Base-by-base conservation (phyloP, 1,284 basidiomycete species). In the Trichosporon sp. region DNA sequence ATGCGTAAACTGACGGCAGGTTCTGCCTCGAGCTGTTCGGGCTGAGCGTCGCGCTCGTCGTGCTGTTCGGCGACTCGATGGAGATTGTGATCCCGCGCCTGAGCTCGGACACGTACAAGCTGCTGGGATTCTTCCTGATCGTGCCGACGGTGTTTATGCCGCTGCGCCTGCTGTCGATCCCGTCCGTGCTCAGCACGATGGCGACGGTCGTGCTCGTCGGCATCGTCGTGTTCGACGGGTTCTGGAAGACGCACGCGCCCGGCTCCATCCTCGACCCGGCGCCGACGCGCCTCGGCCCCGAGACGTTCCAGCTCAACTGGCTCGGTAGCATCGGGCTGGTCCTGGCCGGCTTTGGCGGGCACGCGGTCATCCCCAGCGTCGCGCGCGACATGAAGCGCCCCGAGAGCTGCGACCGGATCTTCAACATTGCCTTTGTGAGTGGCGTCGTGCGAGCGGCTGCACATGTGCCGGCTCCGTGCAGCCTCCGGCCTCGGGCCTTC, bases 311-410 rank as follows among this genome's bases (percentile, higher is more conserved):
- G 81, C 69, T 87, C 79, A 80, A 88, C 69, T 81, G 79, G 75
- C 70, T 83, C 27, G 73, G 81, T 77, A 73, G 89, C 71, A 81
- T 98, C 2, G 95, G 95, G 2, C 85, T 98, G 68, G 90, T 98
- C 79, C 94, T 98, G 90, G 93, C 93, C n/a, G 95, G 95, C 87
- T 96, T 98, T 76, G 90, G 93, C 5, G 94, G 95, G 0, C 95
- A 98, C 80, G 92, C 93, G 12, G 92, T 96, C 42, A 91, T 98
- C 64, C 95, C 95, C 6, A 92, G 91, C 9, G 82, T 98, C 15
- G 93, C 92, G 12, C 87, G 90, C 73, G 95, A 98, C 81, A 98
- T 98, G 95, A 84, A 85, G 65, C 88, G 95, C 75, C 94, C 94
- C 0, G 85, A 86, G 51, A 86, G 90, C 72, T 97, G 96, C 78